Conservation (phyloP, 2,329 filamentous ascomycete genomes). For the Lasiodiplodia sp. region DNA sequence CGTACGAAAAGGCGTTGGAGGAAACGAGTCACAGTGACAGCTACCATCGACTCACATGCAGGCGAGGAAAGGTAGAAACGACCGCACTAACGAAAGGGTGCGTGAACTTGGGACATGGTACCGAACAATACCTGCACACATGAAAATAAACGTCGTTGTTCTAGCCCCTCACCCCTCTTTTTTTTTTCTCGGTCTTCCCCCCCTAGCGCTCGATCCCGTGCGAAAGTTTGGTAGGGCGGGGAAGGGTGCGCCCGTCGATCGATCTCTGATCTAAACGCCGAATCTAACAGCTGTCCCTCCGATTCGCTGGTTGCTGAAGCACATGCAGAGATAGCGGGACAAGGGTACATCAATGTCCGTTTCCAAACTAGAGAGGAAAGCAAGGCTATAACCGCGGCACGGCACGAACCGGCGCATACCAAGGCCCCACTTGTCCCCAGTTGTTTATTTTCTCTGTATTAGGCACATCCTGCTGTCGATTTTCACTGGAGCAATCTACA, state of each 20-base stretch:
- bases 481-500: no score
- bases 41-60: not conserved
- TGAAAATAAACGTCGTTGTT: not conserved
- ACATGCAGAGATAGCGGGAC: not conserved
- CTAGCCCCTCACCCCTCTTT: not conserved
- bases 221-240: not conserved
- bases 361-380: no score
- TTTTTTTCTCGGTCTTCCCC: not conserved
- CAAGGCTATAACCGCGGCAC: not conserved
- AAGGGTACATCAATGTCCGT: not conserved
- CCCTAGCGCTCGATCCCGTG: not conserved
- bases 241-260: not conserved
- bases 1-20: not conserved
- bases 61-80: not conserved
- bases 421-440: not conserved
- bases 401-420: not conserved
- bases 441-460: no score
- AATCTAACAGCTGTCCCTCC: not conserved
- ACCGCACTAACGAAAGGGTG: not conserved
- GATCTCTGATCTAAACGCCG: not conserved
- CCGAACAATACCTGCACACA: not conserved
- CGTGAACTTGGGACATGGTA: not conserved
- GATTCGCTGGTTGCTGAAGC: not conserved
- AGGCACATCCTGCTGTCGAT: no score
- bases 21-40: not conserved